Evolutionary conservation across 129 eudicot genomes (phyloP).

Genomic region (Ambrosia trifida): DNA sequence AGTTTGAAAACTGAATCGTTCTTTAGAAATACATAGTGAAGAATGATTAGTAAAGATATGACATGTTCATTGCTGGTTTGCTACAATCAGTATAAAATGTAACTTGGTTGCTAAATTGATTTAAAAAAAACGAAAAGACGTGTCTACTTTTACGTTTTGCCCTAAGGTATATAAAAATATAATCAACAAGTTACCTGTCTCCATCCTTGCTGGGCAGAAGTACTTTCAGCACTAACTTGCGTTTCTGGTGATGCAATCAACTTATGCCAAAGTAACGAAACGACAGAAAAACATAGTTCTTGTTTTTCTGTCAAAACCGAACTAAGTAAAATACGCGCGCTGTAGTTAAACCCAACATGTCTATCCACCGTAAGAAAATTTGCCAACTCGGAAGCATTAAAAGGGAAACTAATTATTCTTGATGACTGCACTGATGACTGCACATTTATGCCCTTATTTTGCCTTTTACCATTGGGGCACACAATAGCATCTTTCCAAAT

Average conservation of each 20-base stretch:
- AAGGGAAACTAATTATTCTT: slow-evolving; percentile 62
- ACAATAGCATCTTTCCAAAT: slow-evolving; percentile 42
- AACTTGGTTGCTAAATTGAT: background rate
- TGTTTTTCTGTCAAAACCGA: slow-evolving; percentile 87
- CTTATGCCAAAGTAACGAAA: slow-evolving; percentile 95
- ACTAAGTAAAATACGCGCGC: slow-evolving; percentile 57
- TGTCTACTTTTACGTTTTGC: no score
- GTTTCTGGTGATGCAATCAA: slow-evolving; percentile 93
- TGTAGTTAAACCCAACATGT: slow-evolving; percentile 83
- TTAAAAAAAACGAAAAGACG: no score
- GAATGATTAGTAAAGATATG: background rate
- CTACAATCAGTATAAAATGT: no score
- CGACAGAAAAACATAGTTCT: slow-evolving; percentile 92
- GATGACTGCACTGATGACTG: no score
- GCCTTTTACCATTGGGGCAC: slow-evolving; percentile 52
- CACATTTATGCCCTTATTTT: slow-evolving; percentile 29
- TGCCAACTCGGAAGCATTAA: slow-evolving; percentile 93
- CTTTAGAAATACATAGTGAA: background rate
- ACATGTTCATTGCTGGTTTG: no score
- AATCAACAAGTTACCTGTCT: slow-evolving; percentile 66
- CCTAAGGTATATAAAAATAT: background rate
- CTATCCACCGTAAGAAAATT: slow-evolving; percentile 90
- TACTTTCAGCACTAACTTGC: slow-evolving; percentile 86
- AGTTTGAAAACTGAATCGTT: background rate
- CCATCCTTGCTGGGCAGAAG: slow-evolving; percentile 99